Base-by-base conservation (phyloP, 768 basidiomycete genomes). In the Auriscalpium orientale region DNA sequence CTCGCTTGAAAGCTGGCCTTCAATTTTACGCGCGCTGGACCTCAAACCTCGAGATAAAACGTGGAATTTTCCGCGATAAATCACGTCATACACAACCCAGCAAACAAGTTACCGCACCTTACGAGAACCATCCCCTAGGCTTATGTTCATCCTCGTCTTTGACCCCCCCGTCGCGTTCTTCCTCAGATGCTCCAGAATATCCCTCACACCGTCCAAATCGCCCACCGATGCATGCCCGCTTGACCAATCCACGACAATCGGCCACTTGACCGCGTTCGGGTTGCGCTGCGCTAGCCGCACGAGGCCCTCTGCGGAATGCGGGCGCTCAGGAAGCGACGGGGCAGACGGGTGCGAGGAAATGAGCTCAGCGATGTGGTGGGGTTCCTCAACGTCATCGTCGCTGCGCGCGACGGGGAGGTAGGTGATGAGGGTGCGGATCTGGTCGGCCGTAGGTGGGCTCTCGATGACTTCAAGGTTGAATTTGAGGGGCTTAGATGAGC, bases 161-260 rank as follows among this genome's bases (percentile, higher is more conserved):
- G 28, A 67, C 50, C 62, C 88, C 85, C 0, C 87, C 87, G 59
- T 90, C 89, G 54, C 88, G 72, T 56, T 78, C 70, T 80, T 80
- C 63, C 87, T 72, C 54, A 91, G 58, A 28, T 70, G 73, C 59
- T 91, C 89, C 65, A 91, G 63, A 15, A 91, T 84, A 1, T 66
- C 64, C 53, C 77, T 79, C n/a, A 89, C 89, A 18, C 83, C 83
- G 7, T 87, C 84, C 16, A 83, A 72, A 57, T 85, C 81, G 0
- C 89, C 89, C 0, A 89, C 70, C 18, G 77, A 77, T 10, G 81
- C 86, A 44, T 75, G 75, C 1, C 89, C 89, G 21, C 74, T 77
- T 15, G 74, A 70, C 89, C 89, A 91, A 61, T 91, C 83, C 2
- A 91, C 89, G 0, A 91, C 85, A 47, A 91, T 78, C 0, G 89